phyloP scores from a whole-genome alignment of 805 yeast genomes.

The Yarrowia divulgata region DNA sequence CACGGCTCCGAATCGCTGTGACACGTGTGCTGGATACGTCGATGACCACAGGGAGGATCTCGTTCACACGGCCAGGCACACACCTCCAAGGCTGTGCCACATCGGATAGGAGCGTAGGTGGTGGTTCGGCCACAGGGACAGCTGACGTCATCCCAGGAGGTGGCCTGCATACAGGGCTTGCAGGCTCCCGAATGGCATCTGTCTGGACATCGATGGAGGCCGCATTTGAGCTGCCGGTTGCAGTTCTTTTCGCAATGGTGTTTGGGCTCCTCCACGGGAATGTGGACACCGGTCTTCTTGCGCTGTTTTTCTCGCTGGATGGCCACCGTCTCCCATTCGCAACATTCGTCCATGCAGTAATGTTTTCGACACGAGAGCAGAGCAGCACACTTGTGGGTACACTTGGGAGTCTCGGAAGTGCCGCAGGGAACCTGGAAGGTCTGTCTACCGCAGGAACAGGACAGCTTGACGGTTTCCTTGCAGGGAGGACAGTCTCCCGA shows the following conservation, averaged over 20 bases:
- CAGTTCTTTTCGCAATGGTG: slow-evolving; percentile 78
- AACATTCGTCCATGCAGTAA: slow-evolving; percentile 72
- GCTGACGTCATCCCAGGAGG: slow-evolving; percentile 71
- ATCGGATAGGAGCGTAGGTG: slow-evolving; percentile 81
- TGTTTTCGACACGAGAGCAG: slow-evolving; percentile 82
- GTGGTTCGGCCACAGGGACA: slow-evolving; percentile 85
- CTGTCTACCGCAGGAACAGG: slow-evolving; percentile 66
- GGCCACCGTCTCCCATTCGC: slow-evolving; percentile 71
- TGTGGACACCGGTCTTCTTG: slow-evolving; percentile 60
- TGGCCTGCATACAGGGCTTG: slow-evolving; percentile 78
- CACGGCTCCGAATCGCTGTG: slow-evolving; percentile 71
- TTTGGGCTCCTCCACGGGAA: slow-evolving; percentile 65
- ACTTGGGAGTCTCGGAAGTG: slow-evolving; percentile 62
- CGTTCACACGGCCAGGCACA: slow-evolving; percentile 73
- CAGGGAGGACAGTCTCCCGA: slow-evolving; percentile 79
- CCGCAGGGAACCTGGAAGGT: slow-evolving; percentile 70
- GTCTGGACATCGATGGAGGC: slow-evolving; percentile 69
- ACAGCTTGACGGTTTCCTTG: slow-evolving; percentile 56
- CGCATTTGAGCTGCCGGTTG: slow-evolving; percentile 67
- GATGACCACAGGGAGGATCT: slow-evolving; percentile 70
- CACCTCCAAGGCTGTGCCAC: slow-evolving; percentile 72
- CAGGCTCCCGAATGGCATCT: slow-evolving; percentile 84
- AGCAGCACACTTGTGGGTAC: slow-evolving; percentile 76
- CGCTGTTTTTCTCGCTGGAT: slow-evolving; percentile 58
- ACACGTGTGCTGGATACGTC: slow-evolving; percentile 70